Conservation (phyloP, 495 filamentous ascomycete genomes). For the Tuber magnatum region DNA sequence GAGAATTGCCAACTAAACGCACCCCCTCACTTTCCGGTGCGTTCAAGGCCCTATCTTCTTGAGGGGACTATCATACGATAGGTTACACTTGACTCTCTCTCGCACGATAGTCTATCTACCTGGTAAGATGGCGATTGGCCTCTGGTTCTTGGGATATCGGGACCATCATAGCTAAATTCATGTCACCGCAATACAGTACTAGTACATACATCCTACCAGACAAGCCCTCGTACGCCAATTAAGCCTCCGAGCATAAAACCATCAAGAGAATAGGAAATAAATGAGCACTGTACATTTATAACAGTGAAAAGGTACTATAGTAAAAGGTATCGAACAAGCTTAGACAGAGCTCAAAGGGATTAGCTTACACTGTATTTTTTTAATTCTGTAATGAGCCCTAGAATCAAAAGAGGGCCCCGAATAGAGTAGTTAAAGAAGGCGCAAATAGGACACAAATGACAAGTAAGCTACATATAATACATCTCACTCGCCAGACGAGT, state of each 20-base stretch:
- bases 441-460: not conserved
- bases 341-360: not conserved
- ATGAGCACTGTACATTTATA: not conserved
- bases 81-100: not conserved
- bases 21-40: not conserved
- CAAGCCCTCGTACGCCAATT: not conserved
- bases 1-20: not conserved
- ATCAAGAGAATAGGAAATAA: not conserved
- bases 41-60: not conserved
- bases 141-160: not conserved
- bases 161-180: not conserved
- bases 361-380: conserved; percentile 1
- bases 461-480: conserved; percentile 1
- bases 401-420: not conserved
- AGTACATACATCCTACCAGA: not conserved
- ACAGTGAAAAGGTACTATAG: not conserved
- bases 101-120: not conserved
- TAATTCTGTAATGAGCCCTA: not conserved
- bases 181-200: not conserved
- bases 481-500: not conserved
- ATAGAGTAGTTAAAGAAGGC: not conserved
- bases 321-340: not conserved
- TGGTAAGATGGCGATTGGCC: not conserved
- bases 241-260: not conserved
- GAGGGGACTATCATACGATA: not conserved